A percentile compares a stretch with the other conserved stretches of the same genome.
These are phyloP conservation scores for Gomphus bonarii DNA, from an alignment of 1,284 basidiomycete species.

Conservation along the genomic window DNA sequence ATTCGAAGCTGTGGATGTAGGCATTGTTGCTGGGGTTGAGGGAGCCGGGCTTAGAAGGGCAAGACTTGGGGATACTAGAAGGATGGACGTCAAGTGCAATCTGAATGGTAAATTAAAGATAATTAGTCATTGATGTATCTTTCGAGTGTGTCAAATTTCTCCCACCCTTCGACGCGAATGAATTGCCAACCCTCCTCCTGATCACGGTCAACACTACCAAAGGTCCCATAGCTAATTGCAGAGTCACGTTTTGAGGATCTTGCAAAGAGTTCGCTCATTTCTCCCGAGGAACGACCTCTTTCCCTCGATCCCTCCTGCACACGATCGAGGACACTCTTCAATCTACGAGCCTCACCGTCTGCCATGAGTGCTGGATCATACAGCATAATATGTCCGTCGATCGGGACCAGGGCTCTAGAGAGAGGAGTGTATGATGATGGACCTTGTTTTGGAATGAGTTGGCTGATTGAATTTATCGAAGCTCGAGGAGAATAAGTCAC, in stretches of 20 bases:
- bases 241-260: background rate
- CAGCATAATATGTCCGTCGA: background rate
- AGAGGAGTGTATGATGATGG: background rate
- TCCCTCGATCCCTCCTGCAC: background rate
- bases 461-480: background rate
- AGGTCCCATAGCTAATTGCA: background rate
- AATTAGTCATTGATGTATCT: background rate
- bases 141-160: background rate
- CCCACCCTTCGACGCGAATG: constrained; percentile 1
- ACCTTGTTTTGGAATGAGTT: background rate
- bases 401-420: background rate
- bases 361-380: constrained; percentile 3
- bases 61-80: background rate
- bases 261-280: background rate
- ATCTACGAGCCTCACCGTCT: constrained; percentile 4
- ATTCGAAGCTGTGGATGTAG: background rate
- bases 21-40: background rate
- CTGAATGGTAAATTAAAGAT: background rate
- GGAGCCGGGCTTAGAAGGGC: background rate
- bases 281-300: background rate
- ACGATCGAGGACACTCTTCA: constrained; percentile 1
- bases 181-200: constrained; percentile 2
- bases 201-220: background rate
- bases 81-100: background rate
- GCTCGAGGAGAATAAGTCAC: background rate